These are phyloP conservation scores for Pistacia vera DNA, from an alignment of 345 rosid species.

Conservation along the genomic window DNA sequence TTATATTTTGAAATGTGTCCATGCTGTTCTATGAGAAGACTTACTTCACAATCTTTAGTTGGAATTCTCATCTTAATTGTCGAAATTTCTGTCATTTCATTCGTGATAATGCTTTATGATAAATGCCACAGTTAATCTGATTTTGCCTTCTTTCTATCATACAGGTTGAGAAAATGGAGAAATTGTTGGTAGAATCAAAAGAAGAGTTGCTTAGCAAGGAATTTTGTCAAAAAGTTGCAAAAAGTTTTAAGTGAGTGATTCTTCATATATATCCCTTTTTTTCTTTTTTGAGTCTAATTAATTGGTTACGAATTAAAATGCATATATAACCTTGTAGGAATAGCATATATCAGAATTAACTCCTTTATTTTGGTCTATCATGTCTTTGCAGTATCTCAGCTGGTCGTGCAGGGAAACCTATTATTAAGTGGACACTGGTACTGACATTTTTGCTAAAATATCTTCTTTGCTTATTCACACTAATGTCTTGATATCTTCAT, in stretches of 20 bases:
- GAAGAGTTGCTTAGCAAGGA: slow-evolving; percentile 40
- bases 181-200: slow-evolving; percentile 35
- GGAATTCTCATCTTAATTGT: slow-evolving; percentile 1
- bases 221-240: slow-evolving; percentile 57
- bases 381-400: slow-evolving; percentile 56
- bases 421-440: slow-evolving; percentile 65
- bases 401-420: slow-evolving; percentile 74
- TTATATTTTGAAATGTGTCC: background rate
- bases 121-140: background rate
- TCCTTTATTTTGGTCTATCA: slow-evolving; percentile 5
- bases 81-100: background rate
- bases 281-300: background rate
- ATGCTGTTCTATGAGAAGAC: background rate
- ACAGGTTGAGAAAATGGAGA: slow-evolving; percentile 66
- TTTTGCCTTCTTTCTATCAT: background rate
- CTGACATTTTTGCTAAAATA: slow-evolving; percentile 11
- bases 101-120: background rate
- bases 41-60: background rate
- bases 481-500: background rate
- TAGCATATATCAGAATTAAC: slow-evolving; percentile 7
- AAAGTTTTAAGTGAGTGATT: slow-evolving; percentile 53
- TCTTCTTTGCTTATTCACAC: background rate
- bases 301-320: background rate
- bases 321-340: background rate
- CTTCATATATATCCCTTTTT: background rate